Percentiles rank a stretch among this genome's conserved stretches.
Evolutionary conservation across 768 basidiomycete species (phyloP).

Genomic region (Lyophyllum semitale): DNA sequence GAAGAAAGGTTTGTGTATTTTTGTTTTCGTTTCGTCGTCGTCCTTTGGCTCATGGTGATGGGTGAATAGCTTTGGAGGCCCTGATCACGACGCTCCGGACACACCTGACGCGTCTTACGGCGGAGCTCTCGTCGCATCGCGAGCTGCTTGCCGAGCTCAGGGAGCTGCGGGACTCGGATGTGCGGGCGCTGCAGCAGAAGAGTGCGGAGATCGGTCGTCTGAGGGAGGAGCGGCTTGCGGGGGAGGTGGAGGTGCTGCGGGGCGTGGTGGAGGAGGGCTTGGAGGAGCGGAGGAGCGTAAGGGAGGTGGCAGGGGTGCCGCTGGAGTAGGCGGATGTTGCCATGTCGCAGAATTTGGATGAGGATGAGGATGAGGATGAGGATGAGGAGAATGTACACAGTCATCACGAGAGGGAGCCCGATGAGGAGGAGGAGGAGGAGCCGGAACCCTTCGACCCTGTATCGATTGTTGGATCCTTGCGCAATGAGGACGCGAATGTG

Average conservation of each 20-base stretch:
- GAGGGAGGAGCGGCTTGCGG: conserved; percentile 68
- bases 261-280: conserved; percentile 88
- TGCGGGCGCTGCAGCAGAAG: conserved; percentile 57
- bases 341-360: conserved; percentile 36
- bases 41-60: conserved; percentile 19
- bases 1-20: conserved; percentile 80
- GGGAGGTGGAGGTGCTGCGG: conserved; percentile 85
- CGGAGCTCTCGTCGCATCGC: conserved; percentile 79
- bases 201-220: conserved; percentile 67
- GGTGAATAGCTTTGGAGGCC: conserved; percentile 73
- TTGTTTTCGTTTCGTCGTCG: neutral
- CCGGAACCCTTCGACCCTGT: conserved; percentile 38
- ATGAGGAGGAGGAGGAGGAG: conserved; percentile 29
- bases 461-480: conserved; percentile 32
- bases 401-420: conserved; percentile 16
- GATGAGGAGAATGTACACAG: conserved; percentile 17
- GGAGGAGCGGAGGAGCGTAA: conserved; percentile 61
- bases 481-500: conserved; percentile 16
- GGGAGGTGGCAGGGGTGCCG: conserved; percentile 39
- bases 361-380: conserved; percentile 24
- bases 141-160: conserved; percentile 68
- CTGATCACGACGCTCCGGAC: conserved; percentile 72
- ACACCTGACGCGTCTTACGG: conserved; percentile 77
- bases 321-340: conserved; percentile 30
- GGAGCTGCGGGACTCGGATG: conserved; percentile 62